Evolutionary conservation across 73 alveolate species (phyloP), one percentile per base, ranked within the genome.

Genomic region (Paramecium biaurelia): DNA sequence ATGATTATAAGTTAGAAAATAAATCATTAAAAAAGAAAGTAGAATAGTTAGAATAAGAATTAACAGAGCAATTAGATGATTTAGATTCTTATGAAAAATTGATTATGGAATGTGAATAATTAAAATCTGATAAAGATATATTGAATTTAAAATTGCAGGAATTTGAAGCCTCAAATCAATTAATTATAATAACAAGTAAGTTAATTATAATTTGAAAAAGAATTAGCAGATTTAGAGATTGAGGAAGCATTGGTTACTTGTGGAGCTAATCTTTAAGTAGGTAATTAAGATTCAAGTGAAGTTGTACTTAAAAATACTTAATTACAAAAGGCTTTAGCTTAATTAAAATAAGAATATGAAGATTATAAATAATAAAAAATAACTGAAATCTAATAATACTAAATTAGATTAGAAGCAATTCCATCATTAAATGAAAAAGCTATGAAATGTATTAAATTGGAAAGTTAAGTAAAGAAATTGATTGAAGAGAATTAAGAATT

Each of bases 401-500:
- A 34, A 5, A 5, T 15, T 20, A 76, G 89, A 74, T 34, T 74
- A 11, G 88, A 74, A 74, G n/a, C n/a, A n/a, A n/a, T n/a, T n/a
- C n/a, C n/a, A n/a, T n/a, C n/a, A n/a, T n/a, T 76, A 4, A 76
- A 34, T 76, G 89, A 76, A 38, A 76, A 76, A 38, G 89, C 89
- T 41, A 18, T 38, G 70, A 41, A 43, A 43, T 76, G 70, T 76
- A 15, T 4, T 38, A 76, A 76, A 45, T 76, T 76, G 23, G 74
- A 76, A 14, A 34, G 70, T 41, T 47, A 79, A 79, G 56, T 45
- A 7, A 23, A 43, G 32, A 79, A 41, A n/a, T 47, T 41, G 24
- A 21, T 3, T 7, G 74, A 21, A 6, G 76, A 79, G 23, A 42
- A 41, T 12, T 47, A 79, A 0, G 90, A 79, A 79, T 42, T 79